These are phyloP conservation scores for Botryosphaeria dothidea DNA, from an alignment of 2,329 filamentous ascomycete species.

Conservation along the genomic window DNA sequence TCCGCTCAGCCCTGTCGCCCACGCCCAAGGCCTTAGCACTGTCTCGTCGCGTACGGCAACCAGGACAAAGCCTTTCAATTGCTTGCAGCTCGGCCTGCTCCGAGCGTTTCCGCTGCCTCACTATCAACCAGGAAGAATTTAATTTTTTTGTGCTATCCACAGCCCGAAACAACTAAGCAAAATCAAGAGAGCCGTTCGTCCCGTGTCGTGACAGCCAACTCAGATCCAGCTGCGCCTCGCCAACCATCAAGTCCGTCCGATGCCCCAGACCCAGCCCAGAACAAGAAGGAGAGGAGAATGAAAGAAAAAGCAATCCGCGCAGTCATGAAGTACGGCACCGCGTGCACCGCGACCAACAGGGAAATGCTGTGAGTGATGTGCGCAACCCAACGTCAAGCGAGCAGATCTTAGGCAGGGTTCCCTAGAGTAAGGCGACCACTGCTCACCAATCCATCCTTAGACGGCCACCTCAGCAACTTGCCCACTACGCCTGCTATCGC, in stretches of 20 bases:
- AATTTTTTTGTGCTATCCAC: not conserved
- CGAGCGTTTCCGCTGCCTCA: not conserved
- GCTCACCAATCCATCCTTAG: not conserved
- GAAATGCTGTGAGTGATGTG: not conserved
- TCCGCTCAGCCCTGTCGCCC: conserved; percentile 3
- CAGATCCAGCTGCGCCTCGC: not conserved
- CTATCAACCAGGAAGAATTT: not conserved
- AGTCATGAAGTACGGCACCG: not conserved
- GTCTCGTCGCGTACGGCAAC: not conserved
- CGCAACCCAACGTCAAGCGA: conserved; percentile 11
- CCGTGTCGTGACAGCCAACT: not conserved
- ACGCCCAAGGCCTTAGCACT: not conserved
- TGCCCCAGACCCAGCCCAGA: conserved; percentile 2
- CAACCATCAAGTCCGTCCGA: not conserved
- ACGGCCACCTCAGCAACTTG: not conserved
- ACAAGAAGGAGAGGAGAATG: not conserved
- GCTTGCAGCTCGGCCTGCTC: not conserved
- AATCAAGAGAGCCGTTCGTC: not conserved
- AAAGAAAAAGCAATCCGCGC: not conserved
- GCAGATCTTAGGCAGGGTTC: conserved; percentile 9
- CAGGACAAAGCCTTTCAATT: not conserved
- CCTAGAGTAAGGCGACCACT: not conserved
- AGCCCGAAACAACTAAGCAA: not conserved
- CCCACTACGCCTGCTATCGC: not conserved
- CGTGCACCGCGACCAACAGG: not conserved